Base-by-base conservation (phyloP, 768 basidiomycete genomes). In the Fomitopsis pulvina region DNA sequence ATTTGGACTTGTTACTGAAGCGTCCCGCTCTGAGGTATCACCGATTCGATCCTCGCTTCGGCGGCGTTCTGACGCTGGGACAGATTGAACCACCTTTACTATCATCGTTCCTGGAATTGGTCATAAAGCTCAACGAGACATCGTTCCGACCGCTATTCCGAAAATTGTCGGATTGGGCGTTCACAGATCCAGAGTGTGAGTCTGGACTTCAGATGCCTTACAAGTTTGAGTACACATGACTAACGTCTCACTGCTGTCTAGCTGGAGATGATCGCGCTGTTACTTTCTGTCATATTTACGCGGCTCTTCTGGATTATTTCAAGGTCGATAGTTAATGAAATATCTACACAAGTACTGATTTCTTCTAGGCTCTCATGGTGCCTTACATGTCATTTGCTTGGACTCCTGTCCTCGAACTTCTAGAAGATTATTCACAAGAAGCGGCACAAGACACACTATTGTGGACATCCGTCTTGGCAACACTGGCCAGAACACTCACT, bases 131-230 rank as follows among this genome's bases (percentile, higher is more conserved):
- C 47, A 96, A 94, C 60, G 96, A 98, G 58, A 80, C 81, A 0
- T 77, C 85, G 0, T 98, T 99, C 81, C 79, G 82, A 54, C 93
- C 95, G 0, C 70, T 97, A 14, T 95, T 97, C 78, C 82, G 92
- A 48, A 83, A 84, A 47, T 66, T 94, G 50, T 92, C 90, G 60
- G 96, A 99, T 63, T 99, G 96, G 96, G 92, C 92, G 0, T 93
- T 93, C 59, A 77, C 75, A 1, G 71, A 72, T 50, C 76, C 75
- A 25, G 60, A 61, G 3, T 66, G 81, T 83, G 59, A 27, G 73
- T 65, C 24, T 45, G 26, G 18, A 1, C 5, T 2, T 18, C n/a
- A 24, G 29, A 20, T 2, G n/a, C n/a, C 10, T 34, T 9, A 34
- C 32, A n/a, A n/a, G n/a, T n/a, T n/a, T n/a, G n/a, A 32, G 30